Evolutionary conservation across 2,329 filamentous ascomycete genomes (phyloP), one percentile per base, ranked within the genome.

Genomic region (Diplodia intermedia): DNA sequence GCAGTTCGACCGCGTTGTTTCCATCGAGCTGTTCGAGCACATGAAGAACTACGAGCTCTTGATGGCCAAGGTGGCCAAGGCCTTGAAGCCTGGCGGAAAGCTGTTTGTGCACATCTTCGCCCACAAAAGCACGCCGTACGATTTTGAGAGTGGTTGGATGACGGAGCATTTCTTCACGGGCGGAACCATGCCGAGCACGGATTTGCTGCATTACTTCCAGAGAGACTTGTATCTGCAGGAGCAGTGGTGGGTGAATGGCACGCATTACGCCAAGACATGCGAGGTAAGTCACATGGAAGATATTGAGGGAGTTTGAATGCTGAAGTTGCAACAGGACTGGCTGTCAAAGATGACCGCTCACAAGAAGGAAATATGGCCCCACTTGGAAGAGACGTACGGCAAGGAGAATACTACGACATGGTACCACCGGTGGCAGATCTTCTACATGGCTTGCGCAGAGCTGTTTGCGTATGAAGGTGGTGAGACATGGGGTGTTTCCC

Each of bases 11-110:
- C 83, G 89, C 14, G 87, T 91, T 1, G 81, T 91, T 18, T 89
- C 86, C 8, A 89, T 91, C 70, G 90, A 91, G 83, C 82, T 91
- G 14, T 91, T 92, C 73, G 89, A 91, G 76, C 90, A 91, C 77
- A 91, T 91, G 89, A 91, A 91, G 76, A 91, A 91, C 77, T 91
- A 91, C 77, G 85, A 89, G 70, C 79, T 87, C 14, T 83, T 91
- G 29, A 86, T 91, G 80, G 83, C 84, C 53, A 91, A 91, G 76
- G 79, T 91, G 18, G 75, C 83, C 3, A 81, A 83, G 36, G 83
- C 88, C 2, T 79, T 91, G 66, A 88, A 86, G 71, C 85, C 87
- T 0, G 82, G 82, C 1, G 90, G 89, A 4, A 90, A 90, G 78
- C 80, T 91, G 15, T 91, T 91, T 73, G 86, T 91, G 68, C 89